Evolutionary conservation across 805 yeast genomes (phyloP), one percentile per base, ranked within the genome.

Genomic region (Metschnikowia chrysomelidarum): DNA sequence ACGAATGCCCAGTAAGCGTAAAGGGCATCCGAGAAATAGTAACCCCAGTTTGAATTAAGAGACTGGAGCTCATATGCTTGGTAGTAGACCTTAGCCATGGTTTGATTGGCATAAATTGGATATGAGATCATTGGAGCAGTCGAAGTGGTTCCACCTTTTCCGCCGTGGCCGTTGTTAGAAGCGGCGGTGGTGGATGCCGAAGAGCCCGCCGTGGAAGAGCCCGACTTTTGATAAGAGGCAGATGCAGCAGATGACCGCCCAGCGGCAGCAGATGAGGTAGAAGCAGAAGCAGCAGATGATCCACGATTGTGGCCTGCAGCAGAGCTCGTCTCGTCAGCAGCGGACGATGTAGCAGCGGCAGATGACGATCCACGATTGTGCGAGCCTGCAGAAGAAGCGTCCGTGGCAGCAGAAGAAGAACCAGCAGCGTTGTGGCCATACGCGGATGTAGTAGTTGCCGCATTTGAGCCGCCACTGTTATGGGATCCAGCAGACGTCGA

Each of bases 1-100:
- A 48, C 41, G 24, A 41, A 23, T 4, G 32, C 36, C 47, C 47
- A 48, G 37, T 43, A 48, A 4, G 31, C 36, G 12, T 42, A 42
- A 8, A 42, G 38, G 8, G 29, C 36, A 15, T 35, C 32, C 7
- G 46, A 29, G 15, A 34, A 42, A 31, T 33, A 42, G 38, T 38
- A 38, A 5, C 40, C 22, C 31, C 41, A 35, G 35, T 41, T 38
- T 36, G 35, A 40, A 19, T 41, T 46, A 10, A 28, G 30, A 29
- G 26, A 43, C 14, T 19, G 36, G 3, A 13, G 34, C 9, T 26
- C n/a, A 18, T 36, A 36, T 2, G 44, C 35, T 4, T 17, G 26
- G 19, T 38, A 29, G 30, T 30, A 31, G n/a, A 18, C 10, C 17
- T 8, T n/a, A 4, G 40, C 36, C 28, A 30, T 24, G 3, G 41